Percentiles rank a stretch among this genome's conserved stretches.
Evolutionary conservation across 192 early-diverging fungal genomes (phyloP).

Genomic region (Gamsiella multidivaricata): DNA sequence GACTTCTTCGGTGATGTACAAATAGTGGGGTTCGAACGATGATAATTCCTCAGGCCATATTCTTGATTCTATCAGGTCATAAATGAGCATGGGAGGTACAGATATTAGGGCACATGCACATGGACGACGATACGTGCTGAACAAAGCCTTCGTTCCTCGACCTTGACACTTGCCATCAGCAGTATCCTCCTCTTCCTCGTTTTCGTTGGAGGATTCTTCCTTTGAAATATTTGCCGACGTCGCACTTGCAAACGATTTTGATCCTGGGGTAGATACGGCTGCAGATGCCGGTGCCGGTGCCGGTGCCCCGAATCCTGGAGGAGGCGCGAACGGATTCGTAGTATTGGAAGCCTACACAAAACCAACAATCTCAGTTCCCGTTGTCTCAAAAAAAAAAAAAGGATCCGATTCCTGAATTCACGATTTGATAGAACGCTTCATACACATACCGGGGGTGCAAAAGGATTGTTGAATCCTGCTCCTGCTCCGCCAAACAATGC

Average conservation of each 20-base stretch:
- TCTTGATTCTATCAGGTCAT: constrained; percentile 15
- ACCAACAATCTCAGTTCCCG: background rate
- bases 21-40: constrained; percentile 61
- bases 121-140: too few relatives aligned
- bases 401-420: background rate
- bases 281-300: constrained; percentile 2
- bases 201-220: constrained; percentile 29
- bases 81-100: background rate
- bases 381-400: background rate
- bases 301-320: constrained; percentile 28
- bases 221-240: constrained; percentile 23
- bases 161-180: too few relatives aligned
- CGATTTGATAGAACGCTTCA: background rate
- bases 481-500: constrained; percentile 39
- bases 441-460: constrained; percentile 38
- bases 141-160: constrained; percentile 13
- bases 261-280: background rate
- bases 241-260: constrained; percentile 31
- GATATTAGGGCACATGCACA: too few relatives aligned
- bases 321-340: constrained; percentile 32
- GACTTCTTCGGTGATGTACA: constrained; percentile 66
- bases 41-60: constrained; percentile 47
- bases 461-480: constrained; percentile 43
- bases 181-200: constrained; percentile 23
- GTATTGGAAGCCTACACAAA: constrained; percentile 12